Base-by-base conservation (phyloP, 345 rosid genomes). In the Cardamine chenopodiifolia region DNA sequence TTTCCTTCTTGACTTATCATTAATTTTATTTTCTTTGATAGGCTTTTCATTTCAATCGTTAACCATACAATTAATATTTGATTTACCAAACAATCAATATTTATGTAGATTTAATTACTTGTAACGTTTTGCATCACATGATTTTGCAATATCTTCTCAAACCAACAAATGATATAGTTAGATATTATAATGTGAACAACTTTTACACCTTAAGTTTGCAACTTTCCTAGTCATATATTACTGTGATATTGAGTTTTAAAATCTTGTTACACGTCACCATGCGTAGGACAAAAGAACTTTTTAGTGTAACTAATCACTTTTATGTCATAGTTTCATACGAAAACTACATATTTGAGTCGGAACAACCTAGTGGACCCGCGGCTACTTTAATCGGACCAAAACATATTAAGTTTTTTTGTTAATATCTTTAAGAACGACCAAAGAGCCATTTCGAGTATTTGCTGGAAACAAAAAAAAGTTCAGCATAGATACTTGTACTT, bases 281-380 rank as follows among this genome's bases (percentile, higher is more conserved):
- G 76, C 66, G 67, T 77, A 47, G 76, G 80, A 77, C 71, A 77
- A 70, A 63, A 18, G 0, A 70, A 47, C 76, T 70, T 77, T 76
- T 9, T 2, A 45, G 53, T 63, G 60, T 61, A 68, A 75, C 22
- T 61, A 40, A 75, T 31, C 49, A 68, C 69, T 75, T 76, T 67
- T 29, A 75, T 53, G 57, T 68, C 70, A 32, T 32, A 32, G 32
- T 29, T 29, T 29, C 32, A 61, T 68, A 68, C 52, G 12, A 54
- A 35, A 32, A 54, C n/a, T n/a, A 26, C 13, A 45, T 17, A 40
- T 14, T 66, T 28, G 67, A 48, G 61, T 58, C 78, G 54, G 78
- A 67, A 67, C 68, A 60, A 68, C 29, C 56, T 32, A 17, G 56
- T 69, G 70, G 68, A 49, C 73, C 73, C 72, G n/a, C 52, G 52